phyloP scores from a whole-genome alignment of 495 filamentous ascomycete genomes.

The Hypoxylon fuscum region DNA sequence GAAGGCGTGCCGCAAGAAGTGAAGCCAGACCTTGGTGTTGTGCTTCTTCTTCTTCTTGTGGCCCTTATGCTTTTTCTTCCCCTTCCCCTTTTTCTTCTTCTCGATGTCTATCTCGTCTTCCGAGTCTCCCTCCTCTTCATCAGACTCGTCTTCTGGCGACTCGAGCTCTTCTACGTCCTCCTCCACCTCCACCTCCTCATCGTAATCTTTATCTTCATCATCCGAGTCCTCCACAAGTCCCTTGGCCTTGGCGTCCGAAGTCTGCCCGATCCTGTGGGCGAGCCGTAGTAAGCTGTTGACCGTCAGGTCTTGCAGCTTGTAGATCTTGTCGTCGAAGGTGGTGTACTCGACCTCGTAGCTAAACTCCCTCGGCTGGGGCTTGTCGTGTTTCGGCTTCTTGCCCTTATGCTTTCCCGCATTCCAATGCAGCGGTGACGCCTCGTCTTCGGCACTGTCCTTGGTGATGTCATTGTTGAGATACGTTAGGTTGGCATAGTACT shows the following conservation, averaged over 20 bases:
- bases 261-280: constrained; percentile 76
- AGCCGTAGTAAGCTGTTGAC: constrained; percentile 82
- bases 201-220: constrained; percentile 24
- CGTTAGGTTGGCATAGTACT: constrained; percentile 95
- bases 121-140: constrained; percentile 37
- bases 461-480: constrained; percentile 75
- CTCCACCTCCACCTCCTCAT: constrained; percentile 29
- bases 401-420: constrained; percentile 65
- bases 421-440: constrained; percentile 49
- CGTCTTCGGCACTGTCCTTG: constrained; percentile 29
- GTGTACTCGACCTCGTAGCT: constrained; percentile 86
- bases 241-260: constrained; percentile 2
- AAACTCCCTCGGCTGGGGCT: constrained; percentile 69
- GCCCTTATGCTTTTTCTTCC: constrained; percentile 54
- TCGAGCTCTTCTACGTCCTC: constrained; percentile 31
- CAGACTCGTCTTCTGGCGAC: constrained; percentile 44
- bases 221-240: constrained; percentile 15
- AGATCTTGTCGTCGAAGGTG: constrained; percentile 77
- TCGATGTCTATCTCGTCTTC: constrained; percentile 38
- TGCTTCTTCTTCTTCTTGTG: constrained; percentile 58
- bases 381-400: constrained; percentile 57
- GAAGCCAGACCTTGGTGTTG: constrained; percentile 73
- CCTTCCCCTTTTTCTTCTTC: constrained; percentile 54
- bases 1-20: constrained; percentile 82
- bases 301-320: constrained; percentile 82